Percentiles rank a stretch among this genome's conserved stretches.
Conservation (phyloP, 495 filamentous ascomycete species). For the Cetradonia linearis region DNA sequence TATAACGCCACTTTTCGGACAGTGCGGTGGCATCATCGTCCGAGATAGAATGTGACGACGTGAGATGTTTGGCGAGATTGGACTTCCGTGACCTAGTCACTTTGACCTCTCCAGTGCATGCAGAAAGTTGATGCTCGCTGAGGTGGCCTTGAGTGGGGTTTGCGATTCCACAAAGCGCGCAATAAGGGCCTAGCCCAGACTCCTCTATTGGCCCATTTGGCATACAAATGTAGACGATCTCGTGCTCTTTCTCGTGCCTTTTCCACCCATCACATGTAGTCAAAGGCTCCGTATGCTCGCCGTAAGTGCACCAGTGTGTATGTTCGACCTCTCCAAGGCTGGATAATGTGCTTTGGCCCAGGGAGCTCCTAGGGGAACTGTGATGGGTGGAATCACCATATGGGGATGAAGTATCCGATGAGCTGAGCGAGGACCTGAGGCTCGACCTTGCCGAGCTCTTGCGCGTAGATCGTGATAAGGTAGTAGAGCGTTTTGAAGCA, state of each 20-base stretch:
- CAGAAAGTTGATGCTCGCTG: background rate
- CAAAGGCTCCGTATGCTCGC: conserved; percentile 3
- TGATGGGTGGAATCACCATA: background rate
- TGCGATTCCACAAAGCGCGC: background rate
- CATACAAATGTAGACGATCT: conserved; percentile 4
- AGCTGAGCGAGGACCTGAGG: background rate
- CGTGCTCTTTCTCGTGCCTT: conserved; percentile 16
- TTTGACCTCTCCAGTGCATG: background rate
- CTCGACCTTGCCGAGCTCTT: conserved; percentile 5
- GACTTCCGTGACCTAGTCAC: conserved; percentile 2
- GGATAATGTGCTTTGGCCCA: background rate
- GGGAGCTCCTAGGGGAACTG: conserved; percentile 1
- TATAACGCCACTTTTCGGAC: background rate
- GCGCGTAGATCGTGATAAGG: background rate
- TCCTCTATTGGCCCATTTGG: background rate
- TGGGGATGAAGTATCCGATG: background rate
- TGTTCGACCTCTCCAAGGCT: background rate
- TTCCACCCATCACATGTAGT: conserved; percentile 14
- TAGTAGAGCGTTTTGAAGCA: background rate
- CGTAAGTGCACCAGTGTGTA: conserved; percentile 8
- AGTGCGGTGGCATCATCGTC: background rate
- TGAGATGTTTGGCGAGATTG: conserved; percentile 4
- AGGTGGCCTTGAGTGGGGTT: background rate
- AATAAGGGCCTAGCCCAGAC: background rate
- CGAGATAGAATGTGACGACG: background rate